A percentile compares a stretch with the other conserved stretches of the same genome.
These are phyloP conservation scores for Clavispora santaluciae DNA, from an alignment of 805 yeast species.

Conservation along the genomic window DNA sequence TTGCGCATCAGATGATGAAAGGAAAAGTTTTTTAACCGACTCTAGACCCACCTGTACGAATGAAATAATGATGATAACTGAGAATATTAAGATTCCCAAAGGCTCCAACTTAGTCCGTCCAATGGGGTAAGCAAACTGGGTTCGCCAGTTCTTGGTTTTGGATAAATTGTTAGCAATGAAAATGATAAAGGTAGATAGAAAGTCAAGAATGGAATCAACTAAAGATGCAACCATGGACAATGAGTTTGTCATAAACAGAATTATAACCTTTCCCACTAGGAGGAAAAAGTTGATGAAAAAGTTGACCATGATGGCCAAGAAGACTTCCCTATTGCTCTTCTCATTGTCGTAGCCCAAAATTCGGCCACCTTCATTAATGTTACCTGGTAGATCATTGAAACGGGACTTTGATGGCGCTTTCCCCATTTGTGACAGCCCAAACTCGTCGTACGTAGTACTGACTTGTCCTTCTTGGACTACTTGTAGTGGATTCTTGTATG, in stretches of 20 bases:
- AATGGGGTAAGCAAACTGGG: slow-evolving; percentile 52
- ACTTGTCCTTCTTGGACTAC: slow-evolving; percentile 11
- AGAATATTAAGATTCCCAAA: slow-evolving; percentile 69
- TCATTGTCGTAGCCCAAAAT: slow-evolving; percentile 47
- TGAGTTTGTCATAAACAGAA: slow-evolving; percentile 61
- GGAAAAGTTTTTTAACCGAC: slow-evolving; percentile 46
- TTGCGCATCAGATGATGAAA: slow-evolving; percentile 24
- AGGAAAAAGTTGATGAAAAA: slow-evolving; percentile 56
- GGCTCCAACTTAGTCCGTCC: slow-evolving; percentile 75
- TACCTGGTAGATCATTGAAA: slow-evolving; percentile 51
- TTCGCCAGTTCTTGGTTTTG: slow-evolving; percentile 41
- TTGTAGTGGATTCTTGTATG: slow-evolving; percentile 35
- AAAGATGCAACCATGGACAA: slow-evolving; percentile 75
- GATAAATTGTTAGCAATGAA: slow-evolving; percentile 54
- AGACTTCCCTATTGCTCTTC: slow-evolving; percentile 40
- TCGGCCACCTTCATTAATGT: slow-evolving; percentile 53
- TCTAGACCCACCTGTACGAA: slow-evolving; percentile 70
- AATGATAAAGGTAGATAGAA: slow-evolving; percentile 69
- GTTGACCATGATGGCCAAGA: slow-evolving; percentile 59
- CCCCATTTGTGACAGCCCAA: slow-evolving; percentile 10
- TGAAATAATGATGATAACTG: slow-evolving; percentile 64
- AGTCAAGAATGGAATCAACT: slow-evolving; percentile 71
- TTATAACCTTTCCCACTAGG: slow-evolving; percentile 55
- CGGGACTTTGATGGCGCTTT: slow-evolving; percentile 20
- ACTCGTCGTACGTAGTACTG: slow-evolving; percentile 5